A percentile compares a stretch with the other conserved stretches of the same genome.
These are phyloP conservation scores for Agrocybe pediades DNA, from an alignment of 768 basidiomycete species.

Conservation along the genomic window DNA sequence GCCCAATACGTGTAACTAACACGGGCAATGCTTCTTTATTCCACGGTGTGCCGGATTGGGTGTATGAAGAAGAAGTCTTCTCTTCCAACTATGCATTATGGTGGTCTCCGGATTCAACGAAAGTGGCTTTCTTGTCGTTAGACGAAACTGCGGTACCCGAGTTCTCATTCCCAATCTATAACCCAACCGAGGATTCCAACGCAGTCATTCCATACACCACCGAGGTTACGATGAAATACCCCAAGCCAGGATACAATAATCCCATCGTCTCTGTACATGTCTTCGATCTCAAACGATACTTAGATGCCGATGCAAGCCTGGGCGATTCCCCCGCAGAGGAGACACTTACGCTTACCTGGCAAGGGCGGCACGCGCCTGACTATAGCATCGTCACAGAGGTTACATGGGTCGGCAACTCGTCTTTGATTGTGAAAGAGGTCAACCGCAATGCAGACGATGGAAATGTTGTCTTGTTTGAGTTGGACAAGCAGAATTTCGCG, in stretches of 20 bases:
- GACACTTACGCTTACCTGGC: constrained; percentile 69
- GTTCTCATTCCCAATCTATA: constrained; percentile 90
- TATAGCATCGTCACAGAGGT: constrained; percentile 83
- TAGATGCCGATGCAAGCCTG: constrained; percentile 31
- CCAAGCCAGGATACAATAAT: constrained; percentile 89
- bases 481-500: constrained; percentile 29
- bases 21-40: constrained; percentile 85
- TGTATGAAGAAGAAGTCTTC: constrained; percentile 94
- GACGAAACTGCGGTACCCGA: constrained; percentile 90
- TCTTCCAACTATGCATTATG: constrained; percentile 73
- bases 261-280: constrained; percentile 83
- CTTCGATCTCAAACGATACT: constrained; percentile 71
- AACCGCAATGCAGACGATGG: constrained; percentile 83
- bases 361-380: constrained; percentile 49
- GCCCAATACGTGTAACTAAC: constrained; percentile 74
- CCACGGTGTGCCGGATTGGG: constrained; percentile 97
- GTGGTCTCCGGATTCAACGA: constrained; percentile 84
- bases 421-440: constrained; percentile 83
- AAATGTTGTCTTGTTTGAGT: constrained; percentile 76
- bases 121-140: constrained; percentile 82
- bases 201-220: constrained; percentile 79
- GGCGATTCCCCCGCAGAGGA: constrained; percentile 37
- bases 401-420: constrained; percentile 79
- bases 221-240: constrained; percentile 75
- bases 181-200: constrained; percentile 72